A percentile compares a stretch with the other conserved stretches of the same genome.
These are phyloP conservation scores for Aspergillus hiratsukae DNA, from an alignment of 2,329 filamentous ascomycete genomes.

Conservation along the genomic window DNA sequence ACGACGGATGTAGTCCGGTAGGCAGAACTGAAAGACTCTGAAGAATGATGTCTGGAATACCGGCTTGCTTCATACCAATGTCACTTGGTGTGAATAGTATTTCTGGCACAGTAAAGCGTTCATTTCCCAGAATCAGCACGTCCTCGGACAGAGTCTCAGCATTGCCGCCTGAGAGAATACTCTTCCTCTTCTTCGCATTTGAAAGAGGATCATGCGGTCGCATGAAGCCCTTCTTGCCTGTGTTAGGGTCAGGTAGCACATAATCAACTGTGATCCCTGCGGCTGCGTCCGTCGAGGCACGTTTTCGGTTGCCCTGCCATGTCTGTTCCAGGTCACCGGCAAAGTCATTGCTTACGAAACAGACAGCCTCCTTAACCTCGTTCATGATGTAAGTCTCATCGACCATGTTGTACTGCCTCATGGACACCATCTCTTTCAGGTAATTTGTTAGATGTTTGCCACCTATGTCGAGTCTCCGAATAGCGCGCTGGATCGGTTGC, in stretches of 20 bases:
- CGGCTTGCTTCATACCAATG: slow-evolving; percentile 77
- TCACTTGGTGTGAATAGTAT: slow-evolving; percentile 82
- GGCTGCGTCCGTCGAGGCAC: slow-evolving; percentile 21
- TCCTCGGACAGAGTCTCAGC: slow-evolving; percentile 61
- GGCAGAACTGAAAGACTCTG: slow-evolving; percentile 72
- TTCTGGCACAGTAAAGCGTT: slow-evolving; percentile 86
- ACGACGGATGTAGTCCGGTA: slow-evolving; percentile 73
- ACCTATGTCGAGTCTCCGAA: slow-evolving; percentile 82
- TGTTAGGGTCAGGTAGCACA: slow-evolving; percentile 76
- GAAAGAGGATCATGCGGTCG: slow-evolving; percentile 70
- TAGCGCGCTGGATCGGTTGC: slow-evolving; percentile 71
- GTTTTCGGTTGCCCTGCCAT: slow-evolving; percentile 68
- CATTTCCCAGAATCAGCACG: slow-evolving; percentile 80
- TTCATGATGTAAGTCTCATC: slow-evolving; percentile 92
- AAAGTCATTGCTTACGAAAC: slow-evolving; percentile 78
- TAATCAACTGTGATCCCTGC: slow-evolving; percentile 75
- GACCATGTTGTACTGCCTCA: slow-evolving; percentile 91
- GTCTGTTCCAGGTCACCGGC: slow-evolving; percentile 69
- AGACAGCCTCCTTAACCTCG: slow-evolving; percentile 88
- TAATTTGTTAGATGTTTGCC: slow-evolving; percentile 93
- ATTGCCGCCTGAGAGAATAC: slow-evolving; percentile 44
- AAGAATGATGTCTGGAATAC: slow-evolving; percentile 76
- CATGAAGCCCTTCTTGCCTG: slow-evolving; percentile 61
- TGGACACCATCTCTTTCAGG: slow-evolving; percentile 80
- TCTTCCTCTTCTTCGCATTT: slow-evolving; percentile 50